Evolutionary conservation across 2,329 filamentous ascomycete species (phyloP).

Genomic region (Aspergillus pseudotamarii): DNA sequence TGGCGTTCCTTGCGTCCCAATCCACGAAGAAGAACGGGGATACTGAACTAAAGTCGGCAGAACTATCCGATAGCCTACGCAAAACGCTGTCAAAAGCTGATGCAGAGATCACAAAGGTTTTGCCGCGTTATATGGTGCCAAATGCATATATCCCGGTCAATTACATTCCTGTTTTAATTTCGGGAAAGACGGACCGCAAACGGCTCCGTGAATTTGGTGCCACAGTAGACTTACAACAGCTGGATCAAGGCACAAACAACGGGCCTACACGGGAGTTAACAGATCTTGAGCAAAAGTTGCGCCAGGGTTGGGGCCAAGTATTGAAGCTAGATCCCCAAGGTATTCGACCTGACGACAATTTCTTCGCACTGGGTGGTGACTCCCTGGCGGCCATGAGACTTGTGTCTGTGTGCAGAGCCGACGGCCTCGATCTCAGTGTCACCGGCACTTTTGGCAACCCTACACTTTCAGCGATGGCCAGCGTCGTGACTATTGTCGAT

Average conservation of each 20-base stretch:
- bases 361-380: slow-evolving; percentile 41
- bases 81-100: slow-evolving; percentile 24
- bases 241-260: slow-evolving; percentile 25
- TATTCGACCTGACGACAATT: slow-evolving; percentile 43
- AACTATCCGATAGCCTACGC: slow-evolving; percentile 22
- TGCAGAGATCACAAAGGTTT: slow-evolving; percentile 27
- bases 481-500: slow-evolving; percentile 32
- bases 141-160: slow-evolving; percentile 48
- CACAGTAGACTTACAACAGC: slow-evolving; percentile 34
- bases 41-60: slow-evolving; percentile 17
- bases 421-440: slow-evolving; percentile 38
- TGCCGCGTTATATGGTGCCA: slow-evolving; percentile 40
- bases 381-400: slow-evolving; percentile 40
- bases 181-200: slow-evolving; percentile 50
- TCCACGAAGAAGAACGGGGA: slow-evolving; percentile 23
- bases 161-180: slow-evolving; percentile 45
- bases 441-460: slow-evolving; percentile 39
- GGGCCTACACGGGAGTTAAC: slow-evolving; percentile 29
- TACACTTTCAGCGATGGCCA: slow-evolving; percentile 47
- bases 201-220: slow-evolving; percentile 38
- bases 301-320: slow-evolving; percentile 37
- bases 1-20: slow-evolving; percentile 34
- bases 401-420: slow-evolving; percentile 32
- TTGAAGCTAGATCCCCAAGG: slow-evolving; percentile 32
- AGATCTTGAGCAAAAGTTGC: slow-evolving; percentile 36